A percentile compares a stretch with the other conserved stretches of the same genome.
Conservation (phyloP, 495 filamentous ascomycete species). For the Annulohypoxylon stygium region DNA sequence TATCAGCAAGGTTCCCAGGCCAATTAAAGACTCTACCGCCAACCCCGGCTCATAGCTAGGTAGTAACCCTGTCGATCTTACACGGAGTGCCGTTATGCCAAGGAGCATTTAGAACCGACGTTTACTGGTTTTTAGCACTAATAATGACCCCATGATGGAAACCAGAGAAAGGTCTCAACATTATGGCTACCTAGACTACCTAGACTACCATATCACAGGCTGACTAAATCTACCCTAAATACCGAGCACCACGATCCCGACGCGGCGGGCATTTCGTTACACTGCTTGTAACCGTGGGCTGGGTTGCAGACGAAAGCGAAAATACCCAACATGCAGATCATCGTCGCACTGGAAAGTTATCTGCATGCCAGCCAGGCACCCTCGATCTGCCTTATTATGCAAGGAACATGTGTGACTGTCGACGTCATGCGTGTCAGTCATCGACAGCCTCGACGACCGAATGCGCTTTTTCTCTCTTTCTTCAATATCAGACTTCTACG, state of each 20-base stretch:
- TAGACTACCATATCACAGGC: conserved; percentile 1
- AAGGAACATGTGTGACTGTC: conserved; percentile 29
- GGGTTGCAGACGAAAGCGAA: conserved; percentile 11
- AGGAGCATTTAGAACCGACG: conserved; percentile 15
- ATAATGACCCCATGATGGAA: conserved; percentile 13
- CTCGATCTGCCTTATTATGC: conserved; percentile 46
- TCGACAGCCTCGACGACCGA: conserved; percentile 12
- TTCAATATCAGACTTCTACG: background rate
- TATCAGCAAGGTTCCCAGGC: conserved; percentile 24
- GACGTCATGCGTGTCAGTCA: conserved; percentile 30
- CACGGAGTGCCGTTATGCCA: conserved; percentile 22
- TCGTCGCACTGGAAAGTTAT: conserved; percentile 22
- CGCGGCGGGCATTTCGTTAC: conserved; percentile 32
- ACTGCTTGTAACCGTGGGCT: conserved; percentile 22
- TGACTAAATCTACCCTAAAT: conserved; percentile 21
- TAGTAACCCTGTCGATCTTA: conserved; percentile 30
- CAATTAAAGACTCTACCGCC: conserved; percentile 32
- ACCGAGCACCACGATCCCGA: conserved; percentile 22
- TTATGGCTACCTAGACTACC: background rate
- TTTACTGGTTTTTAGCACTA: conserved; percentile 7
- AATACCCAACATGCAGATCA: conserved; percentile 25
- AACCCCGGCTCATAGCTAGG: conserved; percentile 13
- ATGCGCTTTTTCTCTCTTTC: background rate
- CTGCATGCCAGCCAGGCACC: conserved; percentile 27
- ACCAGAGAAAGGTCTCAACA: conserved; percentile 12